These are phyloP conservation scores for Oemleria cerasiformis DNA, from an alignment of 306 rosid genomes.

Conservation along the genomic window DNA sequence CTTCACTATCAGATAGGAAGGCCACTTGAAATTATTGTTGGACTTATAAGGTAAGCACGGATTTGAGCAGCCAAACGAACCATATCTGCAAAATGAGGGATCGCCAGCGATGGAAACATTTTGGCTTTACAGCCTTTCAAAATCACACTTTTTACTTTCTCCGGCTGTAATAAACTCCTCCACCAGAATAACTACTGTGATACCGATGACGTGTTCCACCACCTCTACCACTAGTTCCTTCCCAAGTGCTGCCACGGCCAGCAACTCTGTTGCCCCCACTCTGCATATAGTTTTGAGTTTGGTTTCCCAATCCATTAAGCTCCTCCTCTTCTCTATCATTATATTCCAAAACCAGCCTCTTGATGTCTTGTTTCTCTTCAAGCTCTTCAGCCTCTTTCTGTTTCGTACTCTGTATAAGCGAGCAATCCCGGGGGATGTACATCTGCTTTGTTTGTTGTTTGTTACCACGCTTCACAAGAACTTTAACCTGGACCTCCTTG, in stretches of 20 bases:
- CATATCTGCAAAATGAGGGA: background rate
- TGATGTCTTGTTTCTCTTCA: constrained; percentile 98
- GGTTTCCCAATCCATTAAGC: constrained; percentile 77
- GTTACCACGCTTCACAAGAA: constrained; percentile 98
- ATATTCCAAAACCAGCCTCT: constrained; percentile 89
- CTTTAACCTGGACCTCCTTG: constrained; percentile 91
- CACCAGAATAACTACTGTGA: constrained; percentile 56
- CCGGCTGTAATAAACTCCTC: constrained; percentile 65
- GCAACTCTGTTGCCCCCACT: constrained; percentile 51
- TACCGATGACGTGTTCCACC: constrained; percentile 70
- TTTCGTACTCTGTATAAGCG: constrained; percentile 94
- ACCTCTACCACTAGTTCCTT: constrained; percentile 60
- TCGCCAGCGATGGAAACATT: background rate
- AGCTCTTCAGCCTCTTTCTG: constrained; percentile 99
- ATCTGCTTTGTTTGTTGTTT: constrained; percentile 95
- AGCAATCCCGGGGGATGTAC: constrained; percentile 84
- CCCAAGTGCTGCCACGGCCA: constrained; percentile 62
- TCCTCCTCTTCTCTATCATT: constrained; percentile 99
- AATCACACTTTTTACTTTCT: constrained; percentile 41
- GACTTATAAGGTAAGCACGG: background rate
- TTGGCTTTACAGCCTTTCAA: background rate
- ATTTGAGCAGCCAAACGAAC: background rate
- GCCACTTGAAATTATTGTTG: background rate
- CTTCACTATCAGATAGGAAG: constrained; percentile 7
- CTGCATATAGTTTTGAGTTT: constrained; percentile 72